Percentiles rank a stretch among this genome's conserved stretches.
These are phyloP conservation scores for Seminavis robusta DNA, from an alignment of 108 stramenopile species.

Conservation along the genomic window DNA sequence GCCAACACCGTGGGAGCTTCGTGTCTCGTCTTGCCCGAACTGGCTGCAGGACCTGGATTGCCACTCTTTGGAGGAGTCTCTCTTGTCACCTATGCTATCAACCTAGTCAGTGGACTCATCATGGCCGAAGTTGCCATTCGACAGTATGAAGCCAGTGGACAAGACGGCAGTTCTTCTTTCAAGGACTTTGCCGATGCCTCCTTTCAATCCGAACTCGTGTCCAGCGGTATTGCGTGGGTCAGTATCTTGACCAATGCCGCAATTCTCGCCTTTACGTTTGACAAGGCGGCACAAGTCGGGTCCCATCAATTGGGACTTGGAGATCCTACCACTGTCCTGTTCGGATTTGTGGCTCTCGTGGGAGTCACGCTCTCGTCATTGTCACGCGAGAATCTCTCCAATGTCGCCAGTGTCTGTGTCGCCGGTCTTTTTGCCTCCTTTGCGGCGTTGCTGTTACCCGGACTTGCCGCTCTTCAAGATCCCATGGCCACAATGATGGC, in stretches of 20 bases:
- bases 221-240: slow-evolving; percentile 33
- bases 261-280: slow-evolving; percentile 56
- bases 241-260: slow-evolving; percentile 54
- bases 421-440: slow-evolving; percentile 57
- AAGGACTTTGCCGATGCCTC: slow-evolving; percentile 74
- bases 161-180: slow-evolving; percentile 48
- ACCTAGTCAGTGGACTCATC: slow-evolving; percentile 65
- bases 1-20: slow-evolving; percentile 79
- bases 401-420: slow-evolving; percentile 43
- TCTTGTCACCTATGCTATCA: slow-evolving; percentile 56
- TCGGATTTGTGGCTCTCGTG: slow-evolving; percentile 20
- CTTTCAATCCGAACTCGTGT: slow-evolving; percentile 18
- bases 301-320: slow-evolving; percentile 1
- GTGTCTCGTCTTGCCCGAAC: slow-evolving; percentile 59
- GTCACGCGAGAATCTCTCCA: slow-evolving; percentile 36
- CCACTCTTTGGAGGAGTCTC: slow-evolving; percentile 46
- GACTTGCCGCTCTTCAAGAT: slow-evolving; percentile 47
- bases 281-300: slow-evolving; percentile 41
- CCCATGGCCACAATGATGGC: slow-evolving; percentile 43
- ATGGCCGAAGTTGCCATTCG: slow-evolving; percentile 75
- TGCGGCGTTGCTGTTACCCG: slow-evolving; percentile 52
- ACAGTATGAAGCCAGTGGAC: slow-evolving; percentile 47
- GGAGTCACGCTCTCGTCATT: slow-evolving; percentile 43
- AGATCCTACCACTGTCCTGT: slow-evolving; percentile 11
- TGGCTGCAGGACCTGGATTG: slow-evolving; percentile 55